Evolutionary conservation across 164 flowering plant genomes (phyloP), one percentile per base, ranked within the genome.

Genomic region (Aristolochia contorta): DNA sequence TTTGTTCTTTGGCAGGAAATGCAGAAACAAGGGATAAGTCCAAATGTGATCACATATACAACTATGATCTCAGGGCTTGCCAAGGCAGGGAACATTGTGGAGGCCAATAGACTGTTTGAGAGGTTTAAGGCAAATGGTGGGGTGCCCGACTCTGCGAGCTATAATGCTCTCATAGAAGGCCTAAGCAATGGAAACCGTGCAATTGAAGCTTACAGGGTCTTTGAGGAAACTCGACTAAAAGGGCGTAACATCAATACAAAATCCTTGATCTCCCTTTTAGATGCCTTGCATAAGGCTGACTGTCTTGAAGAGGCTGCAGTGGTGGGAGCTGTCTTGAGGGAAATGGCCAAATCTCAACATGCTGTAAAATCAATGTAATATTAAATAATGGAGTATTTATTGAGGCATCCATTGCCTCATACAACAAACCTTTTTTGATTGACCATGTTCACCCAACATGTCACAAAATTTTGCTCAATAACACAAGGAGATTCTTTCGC

Each of bases 1-100:
- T 87, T 91, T 77, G 96, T 91, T 41, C 80, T 82, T 73, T 89
- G 91, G 92, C 96, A 89, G 72, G 98, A 91, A 76, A 85, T 91
- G 96, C 84, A 78, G 69, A 89, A 80, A 65, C 76, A 69, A 64
- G 94, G 96, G 27, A 53, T 85, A 24, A 72, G 69, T 60, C 94
- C 96, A 30, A 82, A 83, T 66, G 60, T 68, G 16, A 65, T 81
- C 57, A 85, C 92, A 22, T 91, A 89, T 78, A 79, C 87, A 16
- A 85, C 91, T 58, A 86, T 91, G 96, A 86, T 91, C 33, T 75
- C 88, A 0, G 97, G 97, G 53, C 92, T 89, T 60, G 89, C 94
- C 33, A 84, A 76, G 74, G 96, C 80, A 46, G 97, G 97, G 14
- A 89, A 91, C 61, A 62, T 86, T 54, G 65, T 52, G 1, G 92